Evolutionary conservation across 2,329 filamentous ascomycete species (phyloP), one percentile per base, ranked within the genome.

Genomic region (Colletotrichum aenigma): DNA sequence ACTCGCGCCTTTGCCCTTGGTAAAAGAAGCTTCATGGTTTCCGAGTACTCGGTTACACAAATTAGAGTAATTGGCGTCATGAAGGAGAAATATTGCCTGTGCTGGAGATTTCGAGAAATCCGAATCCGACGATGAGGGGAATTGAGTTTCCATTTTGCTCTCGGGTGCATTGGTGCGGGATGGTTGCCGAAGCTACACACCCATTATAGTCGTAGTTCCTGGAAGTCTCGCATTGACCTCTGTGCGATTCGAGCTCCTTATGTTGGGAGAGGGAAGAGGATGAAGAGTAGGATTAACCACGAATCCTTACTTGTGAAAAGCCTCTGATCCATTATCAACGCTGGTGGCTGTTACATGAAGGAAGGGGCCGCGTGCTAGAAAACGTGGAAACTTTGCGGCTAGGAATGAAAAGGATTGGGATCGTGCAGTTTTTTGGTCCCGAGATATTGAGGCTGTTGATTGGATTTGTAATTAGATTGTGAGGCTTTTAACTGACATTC

Each of bases 341-440:
- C 3, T 7, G 10, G 43, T 52, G 43, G 43, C n/a, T 52, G 43
- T 52, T 21, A 52, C n/a, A 7, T 21, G 10, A 52, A 52, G 43
- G 43, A 52, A 13, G n/a, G 43, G 43, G n/a, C 43, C 43, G 43
- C 13, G 43, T 52, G n/a, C 10, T 7, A 21, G 12, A 21, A 13
- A 52, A 24, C 12, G 6, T 52, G 43, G n/a, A 52, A 52, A 21
- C 1, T 13, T 52, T 2, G 43, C 0, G 10, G n/a, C 43, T 7
- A 13, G n/a, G 43, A 4, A 1, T 21, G 43, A 7, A 6, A 52
- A 1, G 43, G n/a, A 13, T 21, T 52, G 12, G n/a, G 2, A 0
- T 52, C 43, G 10, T 21, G 43, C 43, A 3, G 43, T 13, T 21
- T 52, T 2, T 52, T 10, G 43, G 43, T 52, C 43, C 43, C 43